Evolutionary conservation across 1,139 yeast species (phyloP).

Genomic region (Hyphopichia khmerensis): DNA sequence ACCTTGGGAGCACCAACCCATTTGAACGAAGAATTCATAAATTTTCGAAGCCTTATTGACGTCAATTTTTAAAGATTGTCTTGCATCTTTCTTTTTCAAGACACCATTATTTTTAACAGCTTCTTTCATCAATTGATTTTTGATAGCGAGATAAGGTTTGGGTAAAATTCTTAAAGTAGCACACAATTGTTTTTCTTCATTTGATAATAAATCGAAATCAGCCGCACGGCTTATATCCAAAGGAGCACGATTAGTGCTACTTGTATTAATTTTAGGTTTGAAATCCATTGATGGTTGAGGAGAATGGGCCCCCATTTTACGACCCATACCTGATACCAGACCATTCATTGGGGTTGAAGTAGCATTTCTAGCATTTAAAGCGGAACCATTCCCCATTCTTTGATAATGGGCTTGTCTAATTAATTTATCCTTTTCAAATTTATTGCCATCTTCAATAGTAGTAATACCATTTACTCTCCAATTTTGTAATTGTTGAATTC

Average conservation of each 20-base stretch:
- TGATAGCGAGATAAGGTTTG: constrained; percentile 89
- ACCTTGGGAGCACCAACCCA: constrained; percentile 73
- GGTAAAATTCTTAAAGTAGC: constrained; percentile 82
- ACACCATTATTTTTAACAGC: constrained; percentile 81
- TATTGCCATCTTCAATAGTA: constrained; percentile 76
- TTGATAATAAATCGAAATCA: constrained; percentile 77
- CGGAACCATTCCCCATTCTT: constrained; percentile 52
- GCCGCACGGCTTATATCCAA: constrained; percentile 80
- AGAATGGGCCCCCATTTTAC: constrained; percentile 17
- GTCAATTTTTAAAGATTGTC: constrained; percentile 81
- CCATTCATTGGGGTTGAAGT: constrained; percentile 15
- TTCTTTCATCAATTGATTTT: constrained; percentile 88
- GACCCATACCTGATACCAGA: constrained; percentile 7
- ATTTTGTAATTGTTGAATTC: constrained; percentile 87
- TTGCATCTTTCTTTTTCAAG: constrained; percentile 77
- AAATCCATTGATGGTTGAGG: constrained; percentile 38
- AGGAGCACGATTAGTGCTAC: constrained; percentile 41
- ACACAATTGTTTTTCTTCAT: constrained; percentile 85
- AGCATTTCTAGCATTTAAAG: constrained; percentile 26
- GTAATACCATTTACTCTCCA: constrained; percentile 92
- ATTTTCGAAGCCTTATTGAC: constrained; percentile 82
- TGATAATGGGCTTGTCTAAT: constrained; percentile 59
- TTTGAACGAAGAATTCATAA: constrained; percentile 87
- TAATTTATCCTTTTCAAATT: constrained; percentile 85
- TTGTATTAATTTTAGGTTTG: constrained; percentile 36